These are phyloP conservation scores for Termitomyces sp. DNA, from an alignment of 768 basidiomycete species.

Conservation along the genomic window DNA sequence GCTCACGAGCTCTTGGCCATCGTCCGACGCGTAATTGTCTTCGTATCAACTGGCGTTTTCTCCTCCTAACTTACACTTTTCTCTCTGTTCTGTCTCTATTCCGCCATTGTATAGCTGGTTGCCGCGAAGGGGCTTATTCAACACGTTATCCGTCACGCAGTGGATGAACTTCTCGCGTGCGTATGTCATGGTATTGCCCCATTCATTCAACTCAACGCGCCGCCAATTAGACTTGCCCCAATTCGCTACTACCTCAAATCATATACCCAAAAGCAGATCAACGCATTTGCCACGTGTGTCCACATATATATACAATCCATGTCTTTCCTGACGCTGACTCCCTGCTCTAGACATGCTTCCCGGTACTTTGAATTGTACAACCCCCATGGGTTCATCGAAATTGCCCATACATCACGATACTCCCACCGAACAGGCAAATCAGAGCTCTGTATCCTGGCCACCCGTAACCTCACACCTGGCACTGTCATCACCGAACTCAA, in stretches of 20 bases:
- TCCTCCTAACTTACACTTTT: constrained; percentile 16
- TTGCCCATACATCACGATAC: constrained; percentile 84
- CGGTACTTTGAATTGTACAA: constrained; percentile 87
- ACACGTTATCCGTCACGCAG: constrained; percentile 61
- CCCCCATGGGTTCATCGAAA: constrained; percentile 79
- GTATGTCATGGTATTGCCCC: constrained; percentile 17
- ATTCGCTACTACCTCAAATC: constrained; percentile 73
- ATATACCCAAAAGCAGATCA: constrained; percentile 81
- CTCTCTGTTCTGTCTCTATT: constrained; percentile 12
- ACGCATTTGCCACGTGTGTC: constrained; percentile 89
- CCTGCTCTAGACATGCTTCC: constrained; percentile 65
- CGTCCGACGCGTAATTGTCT: constrained; percentile 66
- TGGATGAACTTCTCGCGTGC: constrained; percentile 74
- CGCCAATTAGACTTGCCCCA: constrained; percentile 51
- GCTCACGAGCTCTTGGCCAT: constrained; percentile 61
- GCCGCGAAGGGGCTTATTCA: constrained; percentile 47
- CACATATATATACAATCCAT: constrained; percentile 17
- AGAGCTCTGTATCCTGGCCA: constrained; percentile 83
- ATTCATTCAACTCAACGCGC: constrained; percentile 15
- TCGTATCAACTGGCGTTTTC: constrained; percentile 18
- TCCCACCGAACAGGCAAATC: constrained; percentile 85
- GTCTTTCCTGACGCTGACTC: constrained; percentile 15
- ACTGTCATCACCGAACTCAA: constrained; percentile 81
- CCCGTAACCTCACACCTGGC: constrained; percentile 61
- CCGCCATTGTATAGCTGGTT: constrained; percentile 44